These are phyloP conservation scores for Colletotrichum eleusines DNA, from an alignment of 2,329 filamentous ascomycete species.

Conservation along the genomic window DNA sequence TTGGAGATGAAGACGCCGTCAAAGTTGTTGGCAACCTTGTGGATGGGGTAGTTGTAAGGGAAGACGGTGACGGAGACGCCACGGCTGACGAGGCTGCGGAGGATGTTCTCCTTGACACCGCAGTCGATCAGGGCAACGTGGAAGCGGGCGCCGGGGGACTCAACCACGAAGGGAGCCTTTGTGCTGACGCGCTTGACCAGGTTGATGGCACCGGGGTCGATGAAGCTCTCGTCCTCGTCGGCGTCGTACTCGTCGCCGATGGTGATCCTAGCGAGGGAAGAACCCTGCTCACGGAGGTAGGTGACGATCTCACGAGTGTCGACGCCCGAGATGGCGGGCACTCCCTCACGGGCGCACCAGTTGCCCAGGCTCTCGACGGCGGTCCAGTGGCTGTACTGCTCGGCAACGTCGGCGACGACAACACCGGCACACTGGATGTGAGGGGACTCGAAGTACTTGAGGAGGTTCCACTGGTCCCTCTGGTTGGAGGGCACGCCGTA, in stretches of 20 bases:
- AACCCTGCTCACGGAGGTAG: constrained; percentile 94
- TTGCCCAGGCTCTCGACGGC: constrained; percentile 92
- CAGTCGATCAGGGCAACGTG: constrained; percentile 97
- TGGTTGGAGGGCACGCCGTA: constrained; percentile 92
- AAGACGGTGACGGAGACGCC: constrained; percentile 94
- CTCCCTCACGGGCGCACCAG: constrained; percentile 96
- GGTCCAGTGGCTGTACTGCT: constrained; percentile 98
- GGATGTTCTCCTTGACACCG: constrained; percentile 99
- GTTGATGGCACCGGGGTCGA: constrained; percentile 97
- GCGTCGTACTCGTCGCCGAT: constrained; percentile 98
- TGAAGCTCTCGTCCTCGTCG: constrained; percentile 95
- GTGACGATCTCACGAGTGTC: constrained; percentile 98
- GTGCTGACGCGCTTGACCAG: constrained; percentile 96
- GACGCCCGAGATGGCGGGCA: constrained; percentile 95
- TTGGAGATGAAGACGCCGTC: constrained; percentile 99
- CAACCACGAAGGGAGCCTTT: constrained; percentile 96
- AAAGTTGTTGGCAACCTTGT: constrained; percentile 98
- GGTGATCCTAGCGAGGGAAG: constrained; percentile 92
- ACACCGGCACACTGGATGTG: constrained; percentile 97
- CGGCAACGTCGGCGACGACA: constrained; percentile 93
- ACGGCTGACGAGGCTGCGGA: constrained; percentile 91
- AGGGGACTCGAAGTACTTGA: constrained; percentile 98
- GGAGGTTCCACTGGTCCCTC: constrained; percentile 87
- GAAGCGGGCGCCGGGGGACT: constrained; percentile 83
- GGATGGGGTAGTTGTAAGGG: constrained; percentile 96